Evolutionary conservation across 2,329 filamentous ascomycete species (phyloP).

Genomic region (Clonostachys rosea): DNA sequence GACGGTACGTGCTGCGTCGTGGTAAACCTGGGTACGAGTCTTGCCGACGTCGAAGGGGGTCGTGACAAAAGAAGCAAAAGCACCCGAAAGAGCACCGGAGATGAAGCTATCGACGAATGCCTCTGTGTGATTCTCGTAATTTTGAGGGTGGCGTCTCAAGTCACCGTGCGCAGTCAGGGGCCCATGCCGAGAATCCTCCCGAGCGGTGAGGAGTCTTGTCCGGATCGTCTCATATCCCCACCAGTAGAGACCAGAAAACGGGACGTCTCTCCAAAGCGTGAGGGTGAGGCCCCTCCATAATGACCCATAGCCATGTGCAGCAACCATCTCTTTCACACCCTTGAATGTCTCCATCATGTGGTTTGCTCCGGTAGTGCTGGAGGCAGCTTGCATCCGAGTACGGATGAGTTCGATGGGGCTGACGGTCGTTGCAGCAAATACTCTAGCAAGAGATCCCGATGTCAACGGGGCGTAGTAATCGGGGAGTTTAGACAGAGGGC

Average conservation of each 20-base stretch:
- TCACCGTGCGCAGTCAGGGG: slow-evolving; percentile 26
- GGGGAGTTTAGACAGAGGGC: slow-evolving; percentile 62
- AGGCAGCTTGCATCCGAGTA: slow-evolving; percentile 82
- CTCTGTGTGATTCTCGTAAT: slow-evolving; percentile 64
- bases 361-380: slow-evolving; percentile 50
- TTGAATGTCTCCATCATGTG: slow-evolving; percentile 77
- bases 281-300: slow-evolving; percentile 88
- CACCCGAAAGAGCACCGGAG: slow-evolving; percentile 78
- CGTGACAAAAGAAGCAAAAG: slow-evolving; percentile 80
- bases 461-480: slow-evolving; percentile 76
- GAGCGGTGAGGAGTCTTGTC: slow-evolving; percentile 63
- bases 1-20: slow-evolving; percentile 35
- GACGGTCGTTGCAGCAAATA: slow-evolving; percentile 77
- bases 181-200: slow-evolving; percentile 37
- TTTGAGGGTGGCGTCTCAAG: slow-evolving; percentile 52
- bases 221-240: slow-evolving; percentile 91
- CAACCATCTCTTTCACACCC: slow-evolving; percentile 76
- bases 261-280: slow-evolving; percentile 94
- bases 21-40: slow-evolving; percentile 83
- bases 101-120: slow-evolving; percentile 88
- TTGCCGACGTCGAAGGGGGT: slow-evolving; percentile 98
- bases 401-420: slow-evolving; percentile 91
- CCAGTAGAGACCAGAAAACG: slow-evolving; percentile 97
- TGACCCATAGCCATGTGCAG: slow-evolving; percentile 68
- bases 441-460: slow-evolving; percentile 73